Base-by-base conservation (phyloP, 2,329 filamentous ascomycete species). In the Coniochaeta prunicola region DNA sequence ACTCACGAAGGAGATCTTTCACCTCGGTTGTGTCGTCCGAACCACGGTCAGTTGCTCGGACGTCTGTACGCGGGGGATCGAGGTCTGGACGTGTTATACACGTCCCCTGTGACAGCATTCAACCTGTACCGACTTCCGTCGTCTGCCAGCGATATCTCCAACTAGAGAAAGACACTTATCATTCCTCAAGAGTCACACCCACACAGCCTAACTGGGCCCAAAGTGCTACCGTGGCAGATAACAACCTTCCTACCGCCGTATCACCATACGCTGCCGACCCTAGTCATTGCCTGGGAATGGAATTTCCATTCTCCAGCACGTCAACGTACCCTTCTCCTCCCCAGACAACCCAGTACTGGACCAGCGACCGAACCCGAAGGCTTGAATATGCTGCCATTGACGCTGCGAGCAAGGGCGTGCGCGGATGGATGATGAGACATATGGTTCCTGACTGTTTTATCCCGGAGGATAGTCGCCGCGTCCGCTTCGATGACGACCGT, bases 311-410 rank as follows among this genome's bases (percentile, higher is more conserved):
- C 2, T 73, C 45, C 9, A 12, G 24, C 45, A 17, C 24, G n/a
- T 21, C 19, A 26, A 15, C 12, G 19, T 45, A 74, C 34, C 70
- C 75, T 2, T 74, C 76, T 1, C 84, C 82, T 13, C 81, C 81
- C 4, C 78, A 80, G 63, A 86, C 85, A 2, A 83, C 82, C 1
- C 83, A 87, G 66, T 88, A 87, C 71, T 88, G 85, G 85, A 87
- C 84, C 1, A 86, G 82, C 65, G 82, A 87, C 66, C 77, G 76
- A 57, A 87, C 84, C 0, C 77, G 85, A 3, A 76, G 83, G 12
- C 75, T 86, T 3, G 85, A 88, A 72, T 88, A 88, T 64, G 85
- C 84, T 0, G 85, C 85, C 58, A 88, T 88, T 42, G 85, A 88
- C 56, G 83, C 84, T 0, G 83, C 84, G 1, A 80, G 78, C 36